phyloP scores from a whole-genome alignment of 768 basidiomycete species.

The Strobilomyces confusus region DNA sequence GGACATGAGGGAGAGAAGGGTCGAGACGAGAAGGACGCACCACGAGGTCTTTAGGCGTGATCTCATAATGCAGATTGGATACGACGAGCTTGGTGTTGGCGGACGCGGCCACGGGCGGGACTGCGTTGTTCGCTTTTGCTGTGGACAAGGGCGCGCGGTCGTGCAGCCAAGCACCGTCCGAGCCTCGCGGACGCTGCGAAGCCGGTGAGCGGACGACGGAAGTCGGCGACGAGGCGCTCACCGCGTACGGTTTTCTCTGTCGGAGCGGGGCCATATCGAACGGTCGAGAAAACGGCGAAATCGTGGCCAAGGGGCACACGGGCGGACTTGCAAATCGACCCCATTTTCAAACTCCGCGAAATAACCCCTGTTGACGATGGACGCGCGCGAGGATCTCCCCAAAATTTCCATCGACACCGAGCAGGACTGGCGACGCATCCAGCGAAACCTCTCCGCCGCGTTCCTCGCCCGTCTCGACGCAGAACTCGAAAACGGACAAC shows the following conservation, averaged over 20 bases:
- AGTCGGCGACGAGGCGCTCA: slow-evolving; percentile 14
- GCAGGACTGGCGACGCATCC: slow-evolving; percentile 63
- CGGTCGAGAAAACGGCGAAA: neutral
- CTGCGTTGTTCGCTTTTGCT: slow-evolving; percentile 23
- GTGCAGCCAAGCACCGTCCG: slow-evolving; percentile 71
- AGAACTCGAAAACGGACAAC: slow-evolving; percentile 38
- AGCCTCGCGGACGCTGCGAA: slow-evolving; percentile 53
- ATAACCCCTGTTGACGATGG: slow-evolving; percentile 17
- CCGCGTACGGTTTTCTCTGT: slow-evolving; percentile 42
- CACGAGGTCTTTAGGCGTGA: slow-evolving; percentile 82
- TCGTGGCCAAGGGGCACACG: neutral
- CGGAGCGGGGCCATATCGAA: slow-evolving; percentile 25
- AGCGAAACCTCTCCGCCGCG: slow-evolving; percentile 46
- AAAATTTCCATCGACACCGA: slow-evolving; percentile 63
- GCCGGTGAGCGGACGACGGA: slow-evolving; percentile 1
- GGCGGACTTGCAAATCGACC: slow-evolving; percentile 8
- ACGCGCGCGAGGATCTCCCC: slow-evolving; percentile 40
- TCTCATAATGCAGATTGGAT: slow-evolving; percentile 88
- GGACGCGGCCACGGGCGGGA: slow-evolving; percentile 16
- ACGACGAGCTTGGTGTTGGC: slow-evolving; percentile 62
- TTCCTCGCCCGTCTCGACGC: slow-evolving; percentile 45
- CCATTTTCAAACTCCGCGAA: slow-evolving; percentile 14
- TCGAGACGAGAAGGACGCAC: slow-evolving; percentile 43
- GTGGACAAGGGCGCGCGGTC: slow-evolving; percentile 59
- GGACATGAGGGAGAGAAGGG: slow-evolving; percentile 2